Evolutionary conservation across 495 filamentous ascomycete species (phyloP).

Genomic region (Penicillium herquei): DNA sequence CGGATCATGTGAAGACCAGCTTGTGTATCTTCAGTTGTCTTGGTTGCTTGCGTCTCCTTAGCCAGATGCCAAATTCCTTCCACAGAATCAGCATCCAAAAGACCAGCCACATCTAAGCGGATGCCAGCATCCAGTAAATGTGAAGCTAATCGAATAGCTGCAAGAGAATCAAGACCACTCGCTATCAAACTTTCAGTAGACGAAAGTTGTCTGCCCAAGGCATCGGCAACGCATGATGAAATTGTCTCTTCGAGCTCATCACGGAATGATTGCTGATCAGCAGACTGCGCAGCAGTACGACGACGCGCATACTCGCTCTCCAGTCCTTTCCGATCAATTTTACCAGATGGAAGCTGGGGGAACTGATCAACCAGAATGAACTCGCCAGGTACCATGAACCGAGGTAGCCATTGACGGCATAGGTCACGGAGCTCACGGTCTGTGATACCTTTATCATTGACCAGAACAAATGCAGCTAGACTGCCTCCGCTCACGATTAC

Average conservation of each 20-base stretch:
- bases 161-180: constrained; percentile 69
- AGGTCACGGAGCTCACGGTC: constrained; percentile 46
- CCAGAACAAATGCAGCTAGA: constrained; percentile 67
- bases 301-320: constrained; percentile 50
- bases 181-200: constrained; percentile 47
- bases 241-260: constrained; percentile 46
- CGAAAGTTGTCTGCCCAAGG: constrained; percentile 43
- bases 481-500: constrained; percentile 58
- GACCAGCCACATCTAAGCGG: constrained; percentile 47
- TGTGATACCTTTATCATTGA: constrained; percentile 26
- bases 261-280: constrained; percentile 27
- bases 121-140: constrained; percentile 53
- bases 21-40: constrained; percentile 13
- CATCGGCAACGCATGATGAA: constrained; percentile 38
- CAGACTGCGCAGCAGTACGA: constrained; percentile 19
- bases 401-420: constrained; percentile 70
- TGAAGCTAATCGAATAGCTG: constrained; percentile 65
- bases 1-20: constrained; percentile 15
- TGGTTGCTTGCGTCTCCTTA: constrained; percentile 12
- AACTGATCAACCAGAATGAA: constrained; percentile 59
- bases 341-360: constrained; percentile 74
- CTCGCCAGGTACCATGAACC: constrained; percentile 75
- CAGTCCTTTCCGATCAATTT: constrained; percentile 67
- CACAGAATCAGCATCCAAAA: constrained; percentile 55
- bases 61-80: constrained; percentile 28